phyloP scores from a whole-genome alignment of 129 eudicot species.

The Helianthus tuberosus region DNA sequence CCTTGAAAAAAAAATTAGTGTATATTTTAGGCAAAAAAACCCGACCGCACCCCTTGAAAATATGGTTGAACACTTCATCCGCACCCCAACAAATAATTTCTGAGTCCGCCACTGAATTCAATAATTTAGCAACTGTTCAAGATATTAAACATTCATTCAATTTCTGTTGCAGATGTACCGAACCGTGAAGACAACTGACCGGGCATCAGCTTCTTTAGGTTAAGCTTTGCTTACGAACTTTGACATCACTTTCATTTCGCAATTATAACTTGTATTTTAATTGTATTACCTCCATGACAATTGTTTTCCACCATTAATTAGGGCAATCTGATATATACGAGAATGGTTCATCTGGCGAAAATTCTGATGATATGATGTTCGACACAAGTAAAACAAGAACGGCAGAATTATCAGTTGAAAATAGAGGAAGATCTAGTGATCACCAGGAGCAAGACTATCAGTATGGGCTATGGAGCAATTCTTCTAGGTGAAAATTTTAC shows the following conservation, averaged over 20 bases:
- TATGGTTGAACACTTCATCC: too few relatives aligned
- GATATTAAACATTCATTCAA: background rate
- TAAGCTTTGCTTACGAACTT: conserved; percentile 7
- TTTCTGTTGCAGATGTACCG: conserved; percentile 80
- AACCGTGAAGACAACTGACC: conserved; percentile 91
- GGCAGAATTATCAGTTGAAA: conserved; percentile 45
- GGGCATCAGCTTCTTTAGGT: conserved; percentile 92
- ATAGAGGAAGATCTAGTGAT: conserved; percentile 46
- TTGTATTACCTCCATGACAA: background rate
- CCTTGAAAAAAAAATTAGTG: too few relatives aligned
- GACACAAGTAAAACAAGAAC: conserved; percentile 56
- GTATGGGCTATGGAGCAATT: conserved; percentile 76
- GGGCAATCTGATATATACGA: conserved; percentile 78
- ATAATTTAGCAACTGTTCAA: background rate
- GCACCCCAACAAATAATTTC: too few relatives aligned
- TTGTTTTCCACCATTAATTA: conserved; percentile 24
- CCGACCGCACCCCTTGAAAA: too few relatives aligned
- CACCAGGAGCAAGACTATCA: conserved; percentile 50
- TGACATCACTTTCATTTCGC: conserved; percentile 1
- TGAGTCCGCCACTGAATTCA: too few relatives aligned
- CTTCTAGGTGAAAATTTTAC: conserved; percentile 69
- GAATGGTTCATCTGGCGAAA: conserved; percentile 92
- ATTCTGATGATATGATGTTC: conserved; percentile 75
- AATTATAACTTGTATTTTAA: background rate
- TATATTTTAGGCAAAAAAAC: too few relatives aligned